Base-by-base conservation (phyloP, 1,139 yeast genomes). In the Debaryomyces sp. region DNA sequence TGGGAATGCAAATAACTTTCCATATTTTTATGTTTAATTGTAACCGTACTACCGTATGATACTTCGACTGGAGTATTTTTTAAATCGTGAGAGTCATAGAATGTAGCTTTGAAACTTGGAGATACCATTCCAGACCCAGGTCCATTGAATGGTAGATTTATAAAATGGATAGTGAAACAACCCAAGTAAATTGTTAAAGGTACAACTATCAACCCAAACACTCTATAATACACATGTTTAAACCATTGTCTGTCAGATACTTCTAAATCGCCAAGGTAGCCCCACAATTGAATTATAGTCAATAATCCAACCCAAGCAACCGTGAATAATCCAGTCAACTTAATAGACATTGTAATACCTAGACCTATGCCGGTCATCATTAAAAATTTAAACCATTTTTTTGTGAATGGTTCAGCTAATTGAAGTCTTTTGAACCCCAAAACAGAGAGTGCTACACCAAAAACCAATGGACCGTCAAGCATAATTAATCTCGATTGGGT, bases 1-100 rank as follows among this genome's bases (percentile, higher is more conserved):
- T 87, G 89, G 0, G 96, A 86, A 58, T 87, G 91, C 48, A 89
- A 68, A 59, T 87, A 89, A 1, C 79, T 78, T 36, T 87, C 87
- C 27, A 85, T 64, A 15, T 75, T 72, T n/a, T 67, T 59, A 63
- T 89, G 95, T 54, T 89, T 81, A 15, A 89, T 56, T 12, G 89
- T 83, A 15, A 89, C 75, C 0, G 82, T 73, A 45, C 89, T 80
- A 3, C 95, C 96, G 62, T 74, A 84, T 5, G 81, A 73, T 0
- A 89, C 81, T 45, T 77, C 77, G 5, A 78, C 78, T 7, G 82
- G 77, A 51, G 72, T 66, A 46, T 71, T 59, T 8, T 47, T 38
- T 13, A 70, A 53, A 38, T 75, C 56, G 47, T 71, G 72, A 46
- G 77, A 73, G 49, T 78, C 77, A 39, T 58, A 52, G 29, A 87